Evolutionary conservation across 1,284 basidiomycete species (phyloP), one percentile per base, ranked within the genome.

Genomic region (Cryptococcus sp.): DNA sequence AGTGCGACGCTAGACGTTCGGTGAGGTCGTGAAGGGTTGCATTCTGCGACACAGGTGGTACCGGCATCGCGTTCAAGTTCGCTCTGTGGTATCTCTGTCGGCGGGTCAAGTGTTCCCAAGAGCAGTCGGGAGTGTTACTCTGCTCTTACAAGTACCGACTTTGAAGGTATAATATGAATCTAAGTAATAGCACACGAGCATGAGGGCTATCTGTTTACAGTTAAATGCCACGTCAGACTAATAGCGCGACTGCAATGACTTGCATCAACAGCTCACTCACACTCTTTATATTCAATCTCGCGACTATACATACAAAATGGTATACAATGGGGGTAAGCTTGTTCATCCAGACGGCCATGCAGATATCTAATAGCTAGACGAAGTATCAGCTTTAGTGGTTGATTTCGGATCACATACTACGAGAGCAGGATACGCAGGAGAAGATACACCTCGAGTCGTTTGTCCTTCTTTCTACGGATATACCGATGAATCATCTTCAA

Each of bases 351-450:
- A 7, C 46, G 19, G 11, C 16, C 16, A 1, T 10, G 2, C 34
- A 37, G 22, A 21, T 11, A 19, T 11, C n/a, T 50, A 7, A 32
- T 49, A 46, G 31, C 28, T 0, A 76, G 74, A 76, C 58, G 73
- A 76, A 55, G 92, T 98, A 44, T 89, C 91, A 46, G 96, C 94
- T 21, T 79, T 98, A 50, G 96, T 98, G 36, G 78, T 98, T 50
- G 96, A 98, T 77, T 87, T 97, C 67, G 96, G 96, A 45, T 81
- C 88, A 36, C 87, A 88, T 45, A 87, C 90, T 18, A 79, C 92
- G 54, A 86, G 94, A 67, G 91, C 90, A 21, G 96, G 96, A 45
- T 96, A 94, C 73, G 94, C 96, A 16, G 96, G 96, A 46, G 94
- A 98, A 75, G 96, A 99, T 70, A 84, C 88, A 14, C 96, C 96